Base-by-base conservation (phyloP, 2,329 filamentous ascomycete species). In the Tolypocladium cylindrosporum region DNA sequence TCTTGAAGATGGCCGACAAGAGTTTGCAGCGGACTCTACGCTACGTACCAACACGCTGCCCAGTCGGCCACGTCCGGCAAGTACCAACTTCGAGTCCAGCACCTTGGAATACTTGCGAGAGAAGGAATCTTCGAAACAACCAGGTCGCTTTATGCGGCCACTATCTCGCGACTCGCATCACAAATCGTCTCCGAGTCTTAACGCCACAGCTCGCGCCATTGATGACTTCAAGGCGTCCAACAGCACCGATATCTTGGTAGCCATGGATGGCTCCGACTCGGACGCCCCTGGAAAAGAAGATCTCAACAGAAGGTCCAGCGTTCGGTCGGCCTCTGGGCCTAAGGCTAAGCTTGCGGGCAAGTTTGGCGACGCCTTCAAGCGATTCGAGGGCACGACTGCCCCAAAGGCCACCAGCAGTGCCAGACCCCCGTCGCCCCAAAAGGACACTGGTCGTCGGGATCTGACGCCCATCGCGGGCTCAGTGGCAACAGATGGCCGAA, bases 281-380 rank as follows among this genome's bases (percentile, higher is more conserved):
- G 81, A 85, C 67, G 80, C 77, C 3, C 21, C 43, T 19, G 65
- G 65, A 63, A 85, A 82, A 60, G 80, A 74, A 4, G 75, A 71
- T 52, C 64, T 79, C 62, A 75, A 76, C 53, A 96, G 96, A 70
- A 83, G 89, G 13, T 80, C 86, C 1, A 94, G 90, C 70, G 73
- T 96, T 1, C 80, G 88, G 57, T 85, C 87, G 0, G 73, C 90
- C 21, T 85, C 88, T 8, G 85, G 85, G 43, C 89, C 88, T 34
- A 96, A 94, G 72, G 90, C 85, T 58, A 84, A 96, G 42, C 78
- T 97, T n/a, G 87, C 86, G 6, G 90, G 91, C 31, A 91, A 88
- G 64, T 97, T 97, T 70, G 91, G 92, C 0, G 92, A 97, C 66
- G 92, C 93, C 3, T 97, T 97, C 75, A 91, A 93, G 67, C 83